phyloP scores from a whole-genome alignment of 2,329 filamentous ascomycete genomes.

The Blastomyces gilchristii region DNA sequence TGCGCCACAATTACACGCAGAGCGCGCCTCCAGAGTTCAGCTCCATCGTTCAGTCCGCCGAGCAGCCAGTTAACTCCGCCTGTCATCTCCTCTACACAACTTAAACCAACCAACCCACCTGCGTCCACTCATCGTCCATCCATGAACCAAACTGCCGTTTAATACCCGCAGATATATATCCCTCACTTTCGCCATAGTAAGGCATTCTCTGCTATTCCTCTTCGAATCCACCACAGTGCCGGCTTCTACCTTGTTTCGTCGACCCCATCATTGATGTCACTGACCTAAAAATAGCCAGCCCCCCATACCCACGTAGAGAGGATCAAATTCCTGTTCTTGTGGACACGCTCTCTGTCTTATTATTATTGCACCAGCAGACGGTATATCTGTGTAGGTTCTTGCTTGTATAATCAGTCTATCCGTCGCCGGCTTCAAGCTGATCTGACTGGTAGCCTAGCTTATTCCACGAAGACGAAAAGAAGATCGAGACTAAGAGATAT shows the following conservation, averaged over 20 bases:
- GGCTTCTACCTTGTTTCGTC: background rate
- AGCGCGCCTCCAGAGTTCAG: background rate
- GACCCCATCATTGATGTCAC: background rate
- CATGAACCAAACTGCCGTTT: background rate
- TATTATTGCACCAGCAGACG: background rate
- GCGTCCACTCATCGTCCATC: background rate
- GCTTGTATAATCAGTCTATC: background rate
- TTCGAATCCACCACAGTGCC: background rate
- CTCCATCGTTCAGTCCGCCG: background rate
- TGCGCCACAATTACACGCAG: background rate
- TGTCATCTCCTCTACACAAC: background rate
- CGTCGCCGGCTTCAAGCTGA: background rate
- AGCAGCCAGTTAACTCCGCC: background rate
- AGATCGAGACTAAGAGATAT: background rate
- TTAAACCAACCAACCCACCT: background rate
- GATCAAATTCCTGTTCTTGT: background rate
- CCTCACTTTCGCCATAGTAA: background rate
- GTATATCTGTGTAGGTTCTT: background rate
- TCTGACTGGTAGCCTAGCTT: background rate
- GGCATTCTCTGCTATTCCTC: background rate
- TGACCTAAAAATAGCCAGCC: background rate
- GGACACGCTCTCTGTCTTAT: background rate
- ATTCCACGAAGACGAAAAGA: background rate
- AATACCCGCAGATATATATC: background rate
- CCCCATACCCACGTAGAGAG: background rate